Evolutionary conservation across 495 filamentous ascomycete species (phyloP).

Genomic region (Penicillium coprophilum): DNA sequence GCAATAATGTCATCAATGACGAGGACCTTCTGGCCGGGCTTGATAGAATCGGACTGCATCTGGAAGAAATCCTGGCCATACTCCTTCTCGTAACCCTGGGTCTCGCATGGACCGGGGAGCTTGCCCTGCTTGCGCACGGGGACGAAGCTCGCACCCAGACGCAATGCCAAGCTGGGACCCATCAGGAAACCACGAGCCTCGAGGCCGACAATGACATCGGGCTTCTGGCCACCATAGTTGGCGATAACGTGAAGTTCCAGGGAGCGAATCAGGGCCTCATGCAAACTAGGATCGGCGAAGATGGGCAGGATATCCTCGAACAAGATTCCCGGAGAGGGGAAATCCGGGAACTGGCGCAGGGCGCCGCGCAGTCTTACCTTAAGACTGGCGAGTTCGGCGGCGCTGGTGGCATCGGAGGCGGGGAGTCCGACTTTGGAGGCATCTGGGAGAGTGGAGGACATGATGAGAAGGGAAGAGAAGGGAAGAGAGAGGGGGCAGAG

Average conservation of each 20-base stretch:
- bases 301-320: constrained; percentile 99
- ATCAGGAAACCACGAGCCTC: constrained; percentile 96
- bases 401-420: constrained; percentile 61
- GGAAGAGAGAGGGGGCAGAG: constrained; percentile 28
- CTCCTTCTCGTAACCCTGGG: constrained; percentile 87
- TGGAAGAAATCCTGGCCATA: constrained; percentile 97
- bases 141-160: constrained; percentile 84
- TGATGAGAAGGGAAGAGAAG: constrained; percentile 42
- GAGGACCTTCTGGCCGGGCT: constrained; percentile 83
- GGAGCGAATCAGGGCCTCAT: constrained; percentile 75
- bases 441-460: constrained; percentile 55
- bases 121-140: constrained; percentile 96
- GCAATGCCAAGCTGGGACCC: constrained; percentile 84
- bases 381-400: constrained; percentile 91
- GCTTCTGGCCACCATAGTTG: constrained; percentile 52
- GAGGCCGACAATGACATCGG: constrained; percentile 89
- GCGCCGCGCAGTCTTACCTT: constrained; percentile 69
- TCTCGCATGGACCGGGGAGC: constrained; percentile 83
- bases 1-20: constrained; percentile 98
- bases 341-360: constrained; percentile 83
- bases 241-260: constrained; percentile 79
- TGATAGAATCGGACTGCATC: constrained; percentile 84
- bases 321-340: constrained; percentile 89
- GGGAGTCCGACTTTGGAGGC: constrained; percentile 51
- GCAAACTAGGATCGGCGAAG: constrained; percentile 76